A percentile compares a stretch with the other conserved stretches of the same genome.
Conservation (phyloP, 179 eudicot genomes). For the Silene vulgaris region DNA sequence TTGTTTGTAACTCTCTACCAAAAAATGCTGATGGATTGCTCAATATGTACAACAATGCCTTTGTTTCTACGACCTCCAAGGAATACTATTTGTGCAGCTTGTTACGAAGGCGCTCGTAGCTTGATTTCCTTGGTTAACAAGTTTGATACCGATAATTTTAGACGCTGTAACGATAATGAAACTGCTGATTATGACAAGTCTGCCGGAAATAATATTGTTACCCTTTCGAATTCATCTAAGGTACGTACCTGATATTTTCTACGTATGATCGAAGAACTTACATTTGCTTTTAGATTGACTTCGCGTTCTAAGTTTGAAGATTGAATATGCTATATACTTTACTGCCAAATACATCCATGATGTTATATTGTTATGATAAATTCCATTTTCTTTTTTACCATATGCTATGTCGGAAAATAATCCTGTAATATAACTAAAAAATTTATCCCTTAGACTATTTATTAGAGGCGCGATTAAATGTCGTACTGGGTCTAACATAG, state of each 20-base stretch:
- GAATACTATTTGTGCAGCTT: slow-evolving; percentile 75
- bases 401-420: too few species aligned
- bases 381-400: too few species aligned
- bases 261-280: neutral
- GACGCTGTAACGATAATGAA: slow-evolving; percentile 5
- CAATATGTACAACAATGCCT: slow-evolving; percentile 80
- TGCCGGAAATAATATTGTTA: slow-evolving; percentile 20
- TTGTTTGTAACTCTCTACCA: neutral
- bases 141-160: slow-evolving; percentile 36
- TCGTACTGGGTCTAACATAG: too few species aligned
- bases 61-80: slow-evolving; percentile 76
- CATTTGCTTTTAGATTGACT: too few species aligned
- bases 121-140: slow-evolving; percentile 61
- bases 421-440: too few species aligned
- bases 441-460: too few species aligned
- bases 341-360: too few species aligned
- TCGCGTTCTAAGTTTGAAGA: too few species aligned
- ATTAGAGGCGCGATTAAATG: too few species aligned
- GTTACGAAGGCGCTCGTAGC: slow-evolving; percentile 75
- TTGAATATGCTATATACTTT: too few species aligned
- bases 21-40: slow-evolving; percentile 57
- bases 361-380: too few species aligned
- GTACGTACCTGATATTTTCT: slow-evolving; percentile 13
- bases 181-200: slow-evolving; percentile 24
- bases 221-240: slow-evolving; percentile 53